phyloP scores from a whole-genome alignment of 108 stramenopile genomes.

The Skeletonema menzelii region DNA sequence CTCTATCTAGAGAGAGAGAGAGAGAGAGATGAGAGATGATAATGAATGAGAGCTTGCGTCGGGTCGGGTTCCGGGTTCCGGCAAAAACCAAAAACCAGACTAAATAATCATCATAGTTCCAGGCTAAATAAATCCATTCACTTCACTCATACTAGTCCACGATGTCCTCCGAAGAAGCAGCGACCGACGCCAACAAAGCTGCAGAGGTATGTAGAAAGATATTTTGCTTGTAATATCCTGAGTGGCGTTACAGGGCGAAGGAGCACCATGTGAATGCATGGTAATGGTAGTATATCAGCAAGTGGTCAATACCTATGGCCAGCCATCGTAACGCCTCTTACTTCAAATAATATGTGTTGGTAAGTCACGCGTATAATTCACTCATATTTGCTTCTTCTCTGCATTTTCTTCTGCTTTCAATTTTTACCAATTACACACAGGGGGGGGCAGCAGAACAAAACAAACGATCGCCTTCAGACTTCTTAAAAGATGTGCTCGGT shows the following conservation, averaged over 20 bases:
- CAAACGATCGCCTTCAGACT: slow-evolving; percentile 85
- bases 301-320: too few relatives aligned
- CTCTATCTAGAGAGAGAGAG: too few relatives aligned
- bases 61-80: too few relatives aligned
- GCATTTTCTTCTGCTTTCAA: neutral
- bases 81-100: too few relatives aligned
- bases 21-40: too few relatives aligned
- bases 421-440: neutral
- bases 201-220: slow-evolving; percentile 3
- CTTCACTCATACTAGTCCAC: too few relatives aligned
- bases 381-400: neutral
- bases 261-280: too few relatives aligned
- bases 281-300: too few relatives aligned
- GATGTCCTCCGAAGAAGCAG: slow-evolving; percentile 13
- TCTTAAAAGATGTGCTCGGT: slow-evolving; percentile 89
- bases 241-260: neutral
- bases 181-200: slow-evolving; percentile 10
- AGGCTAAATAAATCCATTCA: too few relatives aligned
- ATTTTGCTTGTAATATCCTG: too few relatives aligned
- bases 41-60: too few relatives aligned
- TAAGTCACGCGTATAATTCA: neutral
- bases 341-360: neutral
- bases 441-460: slow-evolving; percentile 28
- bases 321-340: neutral
- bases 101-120: too few relatives aligned